Evolutionary conservation across 306 rosid genomes (phyloP), one percentile per base, ranked within the genome.

Genomic region (Sphenostylis stenocarpa): DNA sequence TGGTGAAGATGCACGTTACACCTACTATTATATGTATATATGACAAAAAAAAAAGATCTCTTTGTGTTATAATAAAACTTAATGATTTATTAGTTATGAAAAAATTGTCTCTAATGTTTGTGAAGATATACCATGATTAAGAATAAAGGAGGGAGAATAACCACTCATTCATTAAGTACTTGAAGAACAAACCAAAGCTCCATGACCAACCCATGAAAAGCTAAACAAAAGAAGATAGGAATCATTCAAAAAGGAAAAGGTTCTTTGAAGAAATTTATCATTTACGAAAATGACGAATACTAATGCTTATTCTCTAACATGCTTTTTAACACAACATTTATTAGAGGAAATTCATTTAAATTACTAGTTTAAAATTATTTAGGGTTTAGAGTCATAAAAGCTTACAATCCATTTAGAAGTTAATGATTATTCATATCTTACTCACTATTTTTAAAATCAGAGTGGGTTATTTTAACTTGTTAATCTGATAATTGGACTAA

Each of bases 1-100:
- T 79, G 24, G 60, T 63, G 65, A 47, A 13, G 66, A 45, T 24
- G 72, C 83, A 48, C 56, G 70, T 61, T 71, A 71, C 64, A 47
- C 77, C 55, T 61, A 49, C 38, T 60, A 61, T 58, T 23, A 26
- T 44, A n/a, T 67, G 17, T 19, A 6, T 14, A 41, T 28, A 45
- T 45, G 41, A n/a, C n/a, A n/a, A n/a, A n/a, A n/a, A n/a, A n/a
- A n/a, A n/a, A n/a, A n/a, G n/a, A n/a, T n/a, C 45, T n/a, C 38
- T 31, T 48, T 69, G 48, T 19, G 3, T 3, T 12, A 8, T 9
- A n/a, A 45, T 58, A 12, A 19, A 62, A 31, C 52, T 29, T 45
- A 60, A 74, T 29, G 24, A 45, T 41, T 74, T 74, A 47, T 61
- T 33, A 7, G 36, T 4, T 8, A 15, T 13, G 63, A 7, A 29